phyloP scores from a whole-genome alignment of 176 grass and related monocot species.

The Juncus effusus region DNA sequence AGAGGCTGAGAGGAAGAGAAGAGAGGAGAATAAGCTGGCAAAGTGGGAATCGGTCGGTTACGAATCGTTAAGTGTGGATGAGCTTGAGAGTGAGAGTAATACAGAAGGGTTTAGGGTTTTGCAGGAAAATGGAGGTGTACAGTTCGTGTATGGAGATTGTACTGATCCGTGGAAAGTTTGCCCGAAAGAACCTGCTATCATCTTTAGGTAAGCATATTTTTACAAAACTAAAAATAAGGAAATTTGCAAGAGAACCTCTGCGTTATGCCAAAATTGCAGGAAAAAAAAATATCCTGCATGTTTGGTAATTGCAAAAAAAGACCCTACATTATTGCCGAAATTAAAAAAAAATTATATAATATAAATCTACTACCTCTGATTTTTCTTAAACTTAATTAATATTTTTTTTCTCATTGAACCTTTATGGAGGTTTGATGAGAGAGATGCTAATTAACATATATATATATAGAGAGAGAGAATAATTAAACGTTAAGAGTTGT shows the following conservation, averaged over 20 bases:
- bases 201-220: slow-evolving; percentile 62
- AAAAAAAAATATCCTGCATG: not conserved
- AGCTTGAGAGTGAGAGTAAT: slow-evolving; percentile 38
- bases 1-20: slow-evolving; percentile 69
- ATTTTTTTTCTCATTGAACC: too few relatives aligned
- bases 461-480: too few relatives aligned
- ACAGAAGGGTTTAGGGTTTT: slow-evolving; percentile 16
- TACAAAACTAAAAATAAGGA: too few relatives aligned
- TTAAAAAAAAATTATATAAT: not conserved
- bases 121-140: slow-evolving; percentile 52
- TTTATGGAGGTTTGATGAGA: too few relatives aligned
- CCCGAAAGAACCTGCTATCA: slow-evolving; percentile 60
- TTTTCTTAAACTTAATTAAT: too few relatives aligned
- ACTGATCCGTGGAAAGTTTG: slow-evolving; percentile 68
- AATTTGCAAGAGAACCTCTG: too few relatives aligned
- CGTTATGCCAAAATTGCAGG: too few relatives aligned
- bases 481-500: slow-evolving; percentile 11
- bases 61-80: slow-evolving; percentile 52
- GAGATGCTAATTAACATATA: too few relatives aligned
- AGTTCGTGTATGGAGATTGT: slow-evolving; percentile 95
- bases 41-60: slow-evolving; percentile 86
- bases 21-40: slow-evolving; percentile 67
- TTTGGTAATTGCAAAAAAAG: not conserved
- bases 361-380: not conserved
- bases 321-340: not conserved